Percentiles rank a stretch among this genome's conserved stretches.
Evolutionary conservation across 805 yeast species (phyloP).

Genomic region (Saccharomycopsis sp.): DNA sequence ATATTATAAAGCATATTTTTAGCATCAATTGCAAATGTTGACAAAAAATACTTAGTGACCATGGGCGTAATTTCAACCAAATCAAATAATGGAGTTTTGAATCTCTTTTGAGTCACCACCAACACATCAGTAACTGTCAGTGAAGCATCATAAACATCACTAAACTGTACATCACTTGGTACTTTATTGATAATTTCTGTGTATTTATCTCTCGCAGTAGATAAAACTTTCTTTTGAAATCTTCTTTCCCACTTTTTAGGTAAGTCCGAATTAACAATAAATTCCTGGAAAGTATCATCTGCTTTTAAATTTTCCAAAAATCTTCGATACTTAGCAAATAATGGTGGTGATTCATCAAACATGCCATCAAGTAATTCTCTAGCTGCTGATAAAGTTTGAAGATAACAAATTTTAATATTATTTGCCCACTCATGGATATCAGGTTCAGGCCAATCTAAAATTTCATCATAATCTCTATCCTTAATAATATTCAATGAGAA

Average conservation of each 20-base stretch:
- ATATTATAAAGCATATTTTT: conserved; percentile 44
- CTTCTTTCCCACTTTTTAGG: conserved; percentile 38
- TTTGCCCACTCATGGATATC: conserved; percentile 48
- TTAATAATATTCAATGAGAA: conserved; percentile 24
- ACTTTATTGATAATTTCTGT: conserved; percentile 37
- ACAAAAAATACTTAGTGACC: conserved; percentile 41
- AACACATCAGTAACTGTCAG: conserved; percentile 46
- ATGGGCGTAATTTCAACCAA: conserved; percentile 44
- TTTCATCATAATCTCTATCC: conserved; percentile 25
- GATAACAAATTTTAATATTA: conserved; percentile 39
- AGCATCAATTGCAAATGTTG: conserved; percentile 48
- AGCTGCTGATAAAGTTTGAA: conserved; percentile 39
- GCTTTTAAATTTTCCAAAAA: conserved; percentile 44
- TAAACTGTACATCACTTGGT: conserved; percentile 54
- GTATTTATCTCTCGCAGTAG: conserved; percentile 40
- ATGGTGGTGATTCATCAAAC: conserved; percentile 44
- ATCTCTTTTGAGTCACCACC: conserved; percentile 48
- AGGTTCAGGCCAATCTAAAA: conserved; percentile 32
- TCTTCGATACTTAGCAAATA: conserved; percentile 45
- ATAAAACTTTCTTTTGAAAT: conserved; percentile 29
- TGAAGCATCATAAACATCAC: conserved; percentile 51
- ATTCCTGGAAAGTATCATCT: conserved; percentile 36
- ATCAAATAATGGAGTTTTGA: conserved; percentile 55
- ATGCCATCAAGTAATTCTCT: conserved; percentile 36
- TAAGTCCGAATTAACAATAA: conserved; percentile 30